Percentiles rank a stretch among this genome's conserved stretches.
Conservation (phyloP, 805 yeast species). For the Candida vartiovaarae region DNA sequence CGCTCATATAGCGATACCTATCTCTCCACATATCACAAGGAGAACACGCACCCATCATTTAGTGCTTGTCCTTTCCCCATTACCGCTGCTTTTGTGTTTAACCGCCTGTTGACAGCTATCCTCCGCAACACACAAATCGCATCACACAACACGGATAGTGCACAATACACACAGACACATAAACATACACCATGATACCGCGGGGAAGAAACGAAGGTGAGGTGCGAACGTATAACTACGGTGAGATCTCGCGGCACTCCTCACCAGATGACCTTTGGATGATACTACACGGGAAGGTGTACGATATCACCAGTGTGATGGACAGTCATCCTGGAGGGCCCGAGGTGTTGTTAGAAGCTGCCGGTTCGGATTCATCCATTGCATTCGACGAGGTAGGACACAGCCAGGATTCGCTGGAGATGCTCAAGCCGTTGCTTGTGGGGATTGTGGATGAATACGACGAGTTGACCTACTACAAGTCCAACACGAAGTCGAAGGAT, state of each 20-base stretch:
- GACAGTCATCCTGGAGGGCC: slow-evolving; percentile 69
- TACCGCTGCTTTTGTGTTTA: too few species aligned
- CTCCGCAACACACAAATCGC: too few species aligned
- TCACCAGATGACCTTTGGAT: slow-evolving; percentile 61
- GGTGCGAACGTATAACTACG: slow-evolving; percentile 6
- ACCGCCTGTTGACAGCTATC: too few species aligned
- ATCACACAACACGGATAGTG: too few species aligned
- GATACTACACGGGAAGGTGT: slow-evolving; percentile 73
- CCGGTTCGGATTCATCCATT: slow-evolving; percentile 71
- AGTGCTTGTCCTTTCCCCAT: too few species aligned
- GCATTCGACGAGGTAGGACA: slow-evolving; percentile 94
- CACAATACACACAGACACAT: too few species aligned
- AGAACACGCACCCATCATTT: too few species aligned
- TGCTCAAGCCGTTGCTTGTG: slow-evolving; percentile 57
- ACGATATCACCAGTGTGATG: slow-evolving; percentile 59
- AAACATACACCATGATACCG: not conserved
- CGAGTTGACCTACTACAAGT: not conserved
- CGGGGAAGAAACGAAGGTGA: not conserved
- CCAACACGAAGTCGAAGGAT: not conserved
- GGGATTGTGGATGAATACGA: slow-evolving; percentile 57
- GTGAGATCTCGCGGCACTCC: slow-evolving; percentile 16
- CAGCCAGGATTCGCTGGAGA: slow-evolving; percentile 86
- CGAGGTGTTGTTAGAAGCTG: slow-evolving; percentile 69
- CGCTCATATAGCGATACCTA: too few species aligned
- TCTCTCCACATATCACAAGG: too few species aligned